phyloP scores from a whole-genome alignment of 2,329 filamentous ascomycete species.

The Penicillium digitatum region DNA sequence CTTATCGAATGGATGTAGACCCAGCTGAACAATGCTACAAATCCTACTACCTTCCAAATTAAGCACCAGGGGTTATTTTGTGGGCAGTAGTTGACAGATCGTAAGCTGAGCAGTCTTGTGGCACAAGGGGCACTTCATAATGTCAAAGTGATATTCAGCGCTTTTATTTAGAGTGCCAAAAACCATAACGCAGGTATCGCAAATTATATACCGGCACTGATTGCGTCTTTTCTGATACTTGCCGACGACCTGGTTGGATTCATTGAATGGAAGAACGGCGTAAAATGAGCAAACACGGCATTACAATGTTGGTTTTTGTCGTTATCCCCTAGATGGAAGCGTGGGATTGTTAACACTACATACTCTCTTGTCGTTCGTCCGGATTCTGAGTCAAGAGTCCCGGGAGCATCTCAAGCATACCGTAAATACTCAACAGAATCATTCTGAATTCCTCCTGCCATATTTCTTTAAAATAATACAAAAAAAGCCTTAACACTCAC shows the following conservation, averaged over 20 bases:
- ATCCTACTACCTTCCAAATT: constrained; percentile 20
- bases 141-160: constrained; percentile 10
- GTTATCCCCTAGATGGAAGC: background rate
- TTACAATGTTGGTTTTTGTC: background rate
- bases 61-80: constrained; percentile 15
- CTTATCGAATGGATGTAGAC: constrained; percentile 13
- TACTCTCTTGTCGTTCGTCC: no score
- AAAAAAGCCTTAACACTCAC: no score
- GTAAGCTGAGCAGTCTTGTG: background rate
- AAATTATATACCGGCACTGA: constrained; percentile 11
- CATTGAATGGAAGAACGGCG: background rate
- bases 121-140: constrained; percentile 11
- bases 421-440: no score
- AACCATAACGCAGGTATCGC: constrained; percentile 12
- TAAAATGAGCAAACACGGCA: background rate
- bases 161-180: background rate
- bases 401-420: no score
- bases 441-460: no score
- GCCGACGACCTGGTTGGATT: background rate
- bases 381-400: no score
- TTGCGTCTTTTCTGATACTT: background rate
- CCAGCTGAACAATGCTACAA: constrained; percentile 16
- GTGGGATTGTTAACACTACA: no score
- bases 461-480: no score
- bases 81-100: constrained; percentile 16